Base-by-base conservation (phyloP, 495 filamentous ascomycete genomes). In the Terfezia boudieri region DNA sequence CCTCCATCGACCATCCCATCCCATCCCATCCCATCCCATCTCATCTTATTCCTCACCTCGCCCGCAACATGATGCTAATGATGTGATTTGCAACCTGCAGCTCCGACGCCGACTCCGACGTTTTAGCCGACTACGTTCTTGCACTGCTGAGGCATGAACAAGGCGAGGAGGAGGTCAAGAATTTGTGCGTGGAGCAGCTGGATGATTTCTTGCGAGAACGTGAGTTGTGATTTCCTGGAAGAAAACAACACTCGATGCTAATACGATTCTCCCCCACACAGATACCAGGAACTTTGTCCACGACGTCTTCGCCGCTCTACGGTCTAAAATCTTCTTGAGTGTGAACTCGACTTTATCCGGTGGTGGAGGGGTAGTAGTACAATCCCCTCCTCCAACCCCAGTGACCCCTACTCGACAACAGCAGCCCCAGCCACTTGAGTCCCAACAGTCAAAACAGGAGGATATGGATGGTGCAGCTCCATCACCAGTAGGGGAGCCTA, bases 91-190 rank as follows among this genome's bases (percentile, higher is more conserved):
- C 20, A 26, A 14, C 50, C 4, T 51, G 37, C 60, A 94, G 86
- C 55, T 93, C 87, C 12, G 90, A 95, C 67, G 90, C 88, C 50
- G 90, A 98, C 66, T 80, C 86, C 35, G 87, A 94, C 61, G 86
- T 98, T 4, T 81, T 98, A 14, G 88, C 87, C 36, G 90, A 98
- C 64, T 98, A 95, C 63, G 84, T 98, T 0, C 71, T 95, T 36
- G 89, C 89, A n/a, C 77, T 98, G 9, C 72, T 94, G 36, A 77
- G 77, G 54, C 79, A 84, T 53, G 86, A 94, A 60, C 83, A 83
- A 57, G 74, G 79, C 20, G 75, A 77, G n/a, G 75, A 81, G 5
- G 73, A 80, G 52, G 80, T 93, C 37, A 78, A 80, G 62, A 72
- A 76, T 61, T 76, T 81, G 17, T 89, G 82, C 55, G 75, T 84